A percentile compares a stretch with the other conserved stretches of the same genome.
These are phyloP conservation scores for Gossypium schwendimanii DNA, from an alignment of 441 rosid genomes.

Conservation along the genomic window DNA sequence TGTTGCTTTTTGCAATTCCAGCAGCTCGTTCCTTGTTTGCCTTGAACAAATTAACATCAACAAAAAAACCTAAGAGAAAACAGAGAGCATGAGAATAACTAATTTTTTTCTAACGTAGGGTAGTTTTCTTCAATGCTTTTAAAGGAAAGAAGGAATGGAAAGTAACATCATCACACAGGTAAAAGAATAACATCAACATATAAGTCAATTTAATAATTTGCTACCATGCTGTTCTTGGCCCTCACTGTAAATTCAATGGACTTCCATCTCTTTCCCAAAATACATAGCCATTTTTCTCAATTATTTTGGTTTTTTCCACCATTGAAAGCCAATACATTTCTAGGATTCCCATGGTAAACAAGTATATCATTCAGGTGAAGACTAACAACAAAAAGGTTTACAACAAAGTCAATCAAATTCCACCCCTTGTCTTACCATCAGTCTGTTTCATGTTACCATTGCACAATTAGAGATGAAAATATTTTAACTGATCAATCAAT, in stretches of 20 bases:
- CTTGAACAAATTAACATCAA: conserved; percentile 84
- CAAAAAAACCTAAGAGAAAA: conserved; percentile 65
- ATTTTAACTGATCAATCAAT: neutral
- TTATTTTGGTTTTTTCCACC: neutral
- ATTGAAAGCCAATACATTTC: neutral
- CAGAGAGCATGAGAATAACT: conserved; percentile 17
- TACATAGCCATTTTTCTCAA: neutral
- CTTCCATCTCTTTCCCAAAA: neutral
- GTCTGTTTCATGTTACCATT: neutral
- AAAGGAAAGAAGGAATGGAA: neutral
- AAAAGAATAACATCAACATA: neutral
- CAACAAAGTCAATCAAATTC: neutral
- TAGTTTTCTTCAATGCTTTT: neutral
- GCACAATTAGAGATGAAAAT: neutral
- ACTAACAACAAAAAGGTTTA: neutral
- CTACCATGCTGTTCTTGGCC: neutral
- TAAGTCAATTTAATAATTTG: neutral
- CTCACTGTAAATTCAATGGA: neutral
- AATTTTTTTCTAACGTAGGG: neutral
- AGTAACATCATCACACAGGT: neutral
- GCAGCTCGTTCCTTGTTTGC: conserved; percentile 53
- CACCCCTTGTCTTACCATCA: neutral
- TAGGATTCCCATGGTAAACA: neutral
- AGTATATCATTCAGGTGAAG: neutral
- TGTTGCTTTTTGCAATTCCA: conserved; percentile 39